phyloP scores from a whole-genome alignment of 2,329 filamentous ascomycete species.

The Lasiodiplodia sp. region DNA sequence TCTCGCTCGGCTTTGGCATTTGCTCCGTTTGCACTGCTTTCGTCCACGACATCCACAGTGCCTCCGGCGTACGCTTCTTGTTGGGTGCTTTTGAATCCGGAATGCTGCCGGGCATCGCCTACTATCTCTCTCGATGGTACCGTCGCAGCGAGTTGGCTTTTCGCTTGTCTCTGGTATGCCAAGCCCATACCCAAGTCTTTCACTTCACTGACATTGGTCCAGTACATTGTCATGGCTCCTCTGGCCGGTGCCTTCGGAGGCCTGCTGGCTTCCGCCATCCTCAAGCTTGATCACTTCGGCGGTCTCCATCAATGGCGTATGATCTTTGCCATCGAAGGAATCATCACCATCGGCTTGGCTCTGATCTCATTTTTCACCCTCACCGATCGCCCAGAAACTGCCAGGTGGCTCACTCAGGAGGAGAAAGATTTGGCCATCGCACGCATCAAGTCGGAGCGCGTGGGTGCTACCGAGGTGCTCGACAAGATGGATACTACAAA shows the following conservation, averaged over 20 bases:
- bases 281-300: conserved; percentile 67
- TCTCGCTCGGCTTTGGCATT: conserved; percentile 63
- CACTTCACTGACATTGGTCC: neutral
- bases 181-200: neutral
- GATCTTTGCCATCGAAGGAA: conserved; percentile 76
- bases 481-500: conserved; percentile 69
- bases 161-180: conserved; percentile 61
- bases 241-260: conserved; percentile 76
- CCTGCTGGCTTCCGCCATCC: conserved; percentile 67
- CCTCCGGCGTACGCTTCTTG: conserved; percentile 70
- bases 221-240: conserved; percentile 73
- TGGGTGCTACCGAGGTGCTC: conserved; percentile 67
- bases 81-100: conserved; percentile 72
- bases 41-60: conserved; percentile 60
- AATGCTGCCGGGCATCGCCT: conserved; percentile 76
- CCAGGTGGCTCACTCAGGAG: conserved; percentile 68
- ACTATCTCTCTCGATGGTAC: conserved; percentile 77
- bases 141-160: conserved; percentile 72
- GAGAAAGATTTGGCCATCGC: conserved; percentile 72
- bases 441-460: conserved; percentile 72
- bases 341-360: conserved; percentile 65
- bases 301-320: conserved; percentile 68
- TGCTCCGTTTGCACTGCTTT: conserved; percentile 71
- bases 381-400: conserved; percentile 73
- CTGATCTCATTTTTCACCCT: conserved; percentile 70